Conservation (phyloP, 129 eudicot genomes). For the Mikania micrantha region DNA sequence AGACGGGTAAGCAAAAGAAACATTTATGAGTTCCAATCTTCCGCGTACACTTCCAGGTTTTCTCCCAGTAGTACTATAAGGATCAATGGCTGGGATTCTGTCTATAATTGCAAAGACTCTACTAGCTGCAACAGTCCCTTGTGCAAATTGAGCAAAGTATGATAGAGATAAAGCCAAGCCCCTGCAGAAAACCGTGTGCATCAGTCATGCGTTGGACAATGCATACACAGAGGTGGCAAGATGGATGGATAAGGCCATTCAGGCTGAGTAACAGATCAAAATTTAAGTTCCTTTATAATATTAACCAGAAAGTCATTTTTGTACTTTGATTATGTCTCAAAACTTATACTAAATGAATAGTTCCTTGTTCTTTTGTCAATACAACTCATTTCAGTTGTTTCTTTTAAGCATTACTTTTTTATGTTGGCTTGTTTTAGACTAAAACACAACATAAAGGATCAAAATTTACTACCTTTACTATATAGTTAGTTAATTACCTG, state of each 20-base stretch:
- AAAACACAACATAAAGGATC: background rate
- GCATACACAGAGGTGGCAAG: background rate
- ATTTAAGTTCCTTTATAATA: too few species aligned
- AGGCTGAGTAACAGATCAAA: background rate
- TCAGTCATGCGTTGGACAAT: background rate
- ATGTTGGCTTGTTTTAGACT: background rate
- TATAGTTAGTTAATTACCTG: slow-evolving; percentile 38
- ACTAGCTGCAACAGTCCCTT: slow-evolving; percentile 86
- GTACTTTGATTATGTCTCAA: too few species aligned
- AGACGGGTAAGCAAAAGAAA: slow-evolving; percentile 65
- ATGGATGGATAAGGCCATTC: background rate
- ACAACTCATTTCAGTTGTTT: too few species aligned
- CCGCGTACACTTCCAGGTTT: slow-evolving; percentile 43
- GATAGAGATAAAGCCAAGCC: slow-evolving; percentile 74
- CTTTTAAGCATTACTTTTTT: too few species aligned
- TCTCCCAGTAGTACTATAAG: slow-evolving; percentile 62
- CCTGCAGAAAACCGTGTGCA: slow-evolving; percentile 33
- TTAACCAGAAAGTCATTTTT: too few species aligned
- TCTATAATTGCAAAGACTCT: slow-evolving; percentile 79
- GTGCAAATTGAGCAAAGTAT: slow-evolving; percentile 79
- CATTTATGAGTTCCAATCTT: slow-evolving; percentile 52
- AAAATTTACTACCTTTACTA: background rate
- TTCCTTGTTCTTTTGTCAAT: too few species aligned
- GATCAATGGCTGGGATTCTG: slow-evolving; percentile 67
- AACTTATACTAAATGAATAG: too few species aligned